Base-by-base conservation (phyloP, 2,329 filamentous ascomycete species). In the Metarhizium anisopliae region DNA sequence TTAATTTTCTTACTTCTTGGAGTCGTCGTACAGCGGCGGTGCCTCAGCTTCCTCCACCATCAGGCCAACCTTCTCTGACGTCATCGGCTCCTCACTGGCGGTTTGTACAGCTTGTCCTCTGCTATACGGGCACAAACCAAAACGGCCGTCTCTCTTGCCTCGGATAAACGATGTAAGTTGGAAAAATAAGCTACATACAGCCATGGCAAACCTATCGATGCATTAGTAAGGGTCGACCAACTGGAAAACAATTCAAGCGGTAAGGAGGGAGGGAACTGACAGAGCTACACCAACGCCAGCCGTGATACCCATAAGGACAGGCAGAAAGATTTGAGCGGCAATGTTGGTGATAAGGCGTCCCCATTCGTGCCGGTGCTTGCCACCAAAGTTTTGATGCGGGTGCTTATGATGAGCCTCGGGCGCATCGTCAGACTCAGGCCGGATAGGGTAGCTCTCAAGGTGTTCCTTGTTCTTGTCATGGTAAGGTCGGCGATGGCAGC, bases 251-350 rank as follows among this genome's bases (percentile, higher is more conserved):
- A 16, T 30, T 4, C 35, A 25, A 14, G n/a, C 8, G 25, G 45
- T 32, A 30, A 49, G 40, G 38, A 11, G n/a, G 7, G 8, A 10
- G n/a, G 18, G 18, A 11, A 75, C 77, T 67, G 74, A 81, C 77
- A 88, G 68, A 69, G 85, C 86, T 59, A 86, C 83, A 35, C 78
- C 77, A 55, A 89, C 78, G 64, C 87, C 87, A 49, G 85, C 84
- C 29, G 83, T 77, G 60, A 90, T 77, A 57, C 87, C 87, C 60
- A 89, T 77, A 53, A 87, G 71, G 54, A 89, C 76, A 2, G 87
- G 87, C 43, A 90, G 74, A 51, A 90, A 68, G 49, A 90, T 78
- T 59, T 85, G 82, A 42, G 82, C 74, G 59, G 80, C 75, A 52
- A 87, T 75, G 62, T 80, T 80, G 64, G 76, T 75, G 50, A 83